Conservation (phyloP, 192 early-diverging fungal species). For the Coemansia javaensis region DNA sequence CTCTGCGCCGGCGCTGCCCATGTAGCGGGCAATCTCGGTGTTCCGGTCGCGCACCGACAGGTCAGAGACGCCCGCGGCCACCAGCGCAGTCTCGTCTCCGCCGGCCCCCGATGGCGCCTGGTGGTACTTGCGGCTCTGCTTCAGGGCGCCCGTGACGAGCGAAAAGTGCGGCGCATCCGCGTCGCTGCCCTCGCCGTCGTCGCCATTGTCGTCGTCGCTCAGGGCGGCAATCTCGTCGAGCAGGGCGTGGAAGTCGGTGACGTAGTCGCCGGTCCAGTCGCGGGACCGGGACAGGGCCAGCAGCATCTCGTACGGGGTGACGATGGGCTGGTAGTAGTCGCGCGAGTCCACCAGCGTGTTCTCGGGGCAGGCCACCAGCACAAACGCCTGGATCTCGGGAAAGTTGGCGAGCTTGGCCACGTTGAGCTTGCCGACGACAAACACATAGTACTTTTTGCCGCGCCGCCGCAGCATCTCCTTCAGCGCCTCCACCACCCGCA, state of each 20-base stretch:
- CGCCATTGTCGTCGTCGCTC: conserved; percentile 17
- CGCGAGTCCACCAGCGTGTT: conserved; percentile 87
- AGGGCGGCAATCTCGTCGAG: conserved; percentile 44
- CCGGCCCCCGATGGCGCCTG: no score
- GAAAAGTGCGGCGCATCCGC: conserved; percentile 82
- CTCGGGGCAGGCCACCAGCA: conserved; percentile 91
- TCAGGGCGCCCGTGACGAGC: conserved; percentile 76
- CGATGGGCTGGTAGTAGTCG: conserved; percentile 88
- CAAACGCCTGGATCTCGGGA: conserved; percentile 89
- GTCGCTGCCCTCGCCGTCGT: conserved; percentile 50
- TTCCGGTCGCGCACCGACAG: conserved; percentile 57
- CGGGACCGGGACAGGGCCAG: conserved; percentile 58
- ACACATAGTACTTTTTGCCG: conserved; percentile 79
- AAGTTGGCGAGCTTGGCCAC: conserved; percentile 97
- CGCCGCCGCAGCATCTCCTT: conserved; percentile 67
- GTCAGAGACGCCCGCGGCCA: conserved; percentile 21
- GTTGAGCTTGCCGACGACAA: conserved; percentile 92
- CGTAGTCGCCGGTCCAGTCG: conserved; percentile 70
- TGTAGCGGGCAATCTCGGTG: conserved; percentile 34
- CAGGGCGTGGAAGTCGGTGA: conserved; percentile 63
- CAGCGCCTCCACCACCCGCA: conserved; percentile 73
- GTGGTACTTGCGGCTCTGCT: conserved; percentile 53
- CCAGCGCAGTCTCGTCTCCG: neutral
- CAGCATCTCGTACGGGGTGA: conserved; percentile 90
- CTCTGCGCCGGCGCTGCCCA: conserved; percentile 55